These are phyloP conservation scores for Curvularia hawaiiensis DNA, from an alignment of 2,329 filamentous ascomycete species.

Conservation along the genomic window DNA sequence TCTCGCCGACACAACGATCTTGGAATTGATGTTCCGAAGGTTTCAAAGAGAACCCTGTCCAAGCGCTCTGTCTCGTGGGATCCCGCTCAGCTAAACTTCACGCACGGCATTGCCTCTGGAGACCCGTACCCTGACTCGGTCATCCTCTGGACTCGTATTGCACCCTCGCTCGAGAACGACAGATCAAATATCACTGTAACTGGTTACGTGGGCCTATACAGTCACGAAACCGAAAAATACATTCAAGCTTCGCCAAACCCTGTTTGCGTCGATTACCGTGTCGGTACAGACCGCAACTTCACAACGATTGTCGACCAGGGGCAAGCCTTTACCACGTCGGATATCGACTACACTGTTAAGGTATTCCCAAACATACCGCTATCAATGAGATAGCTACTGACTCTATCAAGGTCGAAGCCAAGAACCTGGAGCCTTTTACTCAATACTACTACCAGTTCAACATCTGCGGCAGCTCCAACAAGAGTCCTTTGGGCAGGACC, in stretches of 20 bases:
- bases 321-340: conserved; percentile 70
- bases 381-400: conserved; percentile 14
- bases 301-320: conserved; percentile 60
- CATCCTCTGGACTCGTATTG: conserved; percentile 44
- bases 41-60: conserved; percentile 57
- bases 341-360: conserved; percentile 78
- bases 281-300: conserved; percentile 57
- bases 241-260: conserved; percentile 62
- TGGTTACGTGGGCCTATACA: conserved; percentile 59
- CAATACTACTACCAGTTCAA: conserved; percentile 74
- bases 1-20: conserved; percentile 66
- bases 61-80: conserved; percentile 41
- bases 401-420: conserved; percentile 64
- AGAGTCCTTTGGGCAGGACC: conserved; percentile 68
- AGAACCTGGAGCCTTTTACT: conserved; percentile 65
- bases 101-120: conserved; percentile 55
- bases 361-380: conserved; percentile 38
- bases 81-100: conserved; percentile 43
- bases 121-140: conserved; percentile 52
- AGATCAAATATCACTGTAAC: conserved; percentile 58
- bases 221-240: conserved; percentile 60
- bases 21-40: conserved; percentile 66
- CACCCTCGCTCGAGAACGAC: conserved; percentile 49
- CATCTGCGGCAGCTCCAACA: conserved; percentile 67
- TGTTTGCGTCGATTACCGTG: conserved; percentile 70